Percentiles rank a stretch among this genome's conserved stretches.
Conservation (phyloP, 768 basidiomycete genomes). For the Tephrocybe sp. region DNA sequence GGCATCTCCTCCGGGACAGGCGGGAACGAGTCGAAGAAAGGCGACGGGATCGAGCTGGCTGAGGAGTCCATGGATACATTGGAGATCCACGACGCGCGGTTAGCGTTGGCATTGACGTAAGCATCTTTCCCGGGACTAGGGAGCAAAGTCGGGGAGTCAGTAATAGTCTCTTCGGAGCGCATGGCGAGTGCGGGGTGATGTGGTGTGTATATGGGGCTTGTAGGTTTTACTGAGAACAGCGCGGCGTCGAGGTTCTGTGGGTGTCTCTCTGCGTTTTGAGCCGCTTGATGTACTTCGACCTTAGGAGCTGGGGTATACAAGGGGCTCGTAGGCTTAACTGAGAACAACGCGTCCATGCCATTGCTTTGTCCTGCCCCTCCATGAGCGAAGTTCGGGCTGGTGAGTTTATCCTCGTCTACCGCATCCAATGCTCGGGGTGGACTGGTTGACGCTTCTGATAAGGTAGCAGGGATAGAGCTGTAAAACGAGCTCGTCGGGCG, state of each 20-base stretch:
- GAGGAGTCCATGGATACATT: conserved; percentile 36
- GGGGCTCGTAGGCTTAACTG: conserved; percentile 15
- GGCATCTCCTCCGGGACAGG: conserved; percentile 57
- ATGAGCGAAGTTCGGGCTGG: conserved; percentile 10
- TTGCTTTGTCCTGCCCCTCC: not conserved
- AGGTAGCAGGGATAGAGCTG: conserved; percentile 4
- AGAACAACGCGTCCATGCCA: conserved; percentile 9
- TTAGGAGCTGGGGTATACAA: conserved; percentile 13
- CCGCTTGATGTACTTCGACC: not conserved
- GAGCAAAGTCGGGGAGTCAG: conserved; percentile 11
- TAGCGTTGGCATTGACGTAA: conserved; percentile 11
- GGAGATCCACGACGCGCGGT: conserved; percentile 48
- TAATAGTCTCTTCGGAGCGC: conserved; percentile 16
- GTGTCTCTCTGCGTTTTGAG: not conserved
- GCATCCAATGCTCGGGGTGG: conserved; percentile 3
- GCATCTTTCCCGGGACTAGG: conserved; percentile 12
- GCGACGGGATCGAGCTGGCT: conserved; percentile 40
- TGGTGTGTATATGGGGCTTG: conserved; percentile 12
- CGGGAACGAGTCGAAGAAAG: conserved; percentile 66
- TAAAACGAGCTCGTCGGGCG: conserved; percentile 17
- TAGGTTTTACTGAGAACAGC: conserved; percentile 7
- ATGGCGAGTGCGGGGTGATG: conserved; percentile 12
- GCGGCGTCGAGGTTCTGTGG: not conserved
- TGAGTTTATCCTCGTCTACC: conserved; percentile 11
- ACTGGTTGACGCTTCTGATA: not conserved